These are phyloP conservation scores for Solanum tarijense DNA, from an alignment of 257 asterid genomes.

Conservation along the genomic window DNA sequence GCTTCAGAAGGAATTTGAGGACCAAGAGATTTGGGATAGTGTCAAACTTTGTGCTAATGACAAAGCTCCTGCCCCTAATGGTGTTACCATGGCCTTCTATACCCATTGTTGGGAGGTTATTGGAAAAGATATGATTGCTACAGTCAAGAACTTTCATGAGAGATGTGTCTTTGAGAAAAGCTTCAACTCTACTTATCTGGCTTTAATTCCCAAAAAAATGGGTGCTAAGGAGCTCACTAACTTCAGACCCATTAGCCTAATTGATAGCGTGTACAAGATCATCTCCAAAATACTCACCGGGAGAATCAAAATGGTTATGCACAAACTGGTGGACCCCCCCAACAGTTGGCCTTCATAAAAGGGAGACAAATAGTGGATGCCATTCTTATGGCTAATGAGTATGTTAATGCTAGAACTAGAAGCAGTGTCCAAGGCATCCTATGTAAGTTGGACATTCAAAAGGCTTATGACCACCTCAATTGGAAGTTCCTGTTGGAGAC, in stretches of 20 bases:
- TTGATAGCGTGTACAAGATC: not conserved
- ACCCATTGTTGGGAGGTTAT: not conserved
- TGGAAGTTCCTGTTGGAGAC: not conserved
- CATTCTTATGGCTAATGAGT: not conserved
- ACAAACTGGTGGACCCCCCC: not conserved
- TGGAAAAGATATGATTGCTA: not conserved
- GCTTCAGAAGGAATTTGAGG: not conserved
- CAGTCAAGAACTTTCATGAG: not conserved
- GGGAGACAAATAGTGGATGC: not conserved
- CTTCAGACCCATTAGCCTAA: not conserved
- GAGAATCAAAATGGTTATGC: not conserved
- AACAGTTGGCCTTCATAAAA: not conserved
- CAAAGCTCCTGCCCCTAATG: not conserved
- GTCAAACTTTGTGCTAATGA: not conserved
- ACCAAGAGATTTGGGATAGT: not conserved
- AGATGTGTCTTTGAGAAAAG: not conserved
- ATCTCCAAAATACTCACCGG: not conserved
- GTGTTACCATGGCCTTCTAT: not conserved
- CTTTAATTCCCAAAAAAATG: not conserved
- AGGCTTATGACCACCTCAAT: not conserved
- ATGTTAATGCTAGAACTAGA: not conserved
- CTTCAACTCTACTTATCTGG: not conserved
- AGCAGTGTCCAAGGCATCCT: too few relatives aligned
- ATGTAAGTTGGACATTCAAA: not conserved
- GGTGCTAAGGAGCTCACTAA: not conserved